Percentiles rank a stretch among this genome's conserved stretches.
Evolutionary conservation across 2,329 filamentous ascomycete genomes (phyloP).

Genomic region (Arthrocladium fulminans): DNA sequence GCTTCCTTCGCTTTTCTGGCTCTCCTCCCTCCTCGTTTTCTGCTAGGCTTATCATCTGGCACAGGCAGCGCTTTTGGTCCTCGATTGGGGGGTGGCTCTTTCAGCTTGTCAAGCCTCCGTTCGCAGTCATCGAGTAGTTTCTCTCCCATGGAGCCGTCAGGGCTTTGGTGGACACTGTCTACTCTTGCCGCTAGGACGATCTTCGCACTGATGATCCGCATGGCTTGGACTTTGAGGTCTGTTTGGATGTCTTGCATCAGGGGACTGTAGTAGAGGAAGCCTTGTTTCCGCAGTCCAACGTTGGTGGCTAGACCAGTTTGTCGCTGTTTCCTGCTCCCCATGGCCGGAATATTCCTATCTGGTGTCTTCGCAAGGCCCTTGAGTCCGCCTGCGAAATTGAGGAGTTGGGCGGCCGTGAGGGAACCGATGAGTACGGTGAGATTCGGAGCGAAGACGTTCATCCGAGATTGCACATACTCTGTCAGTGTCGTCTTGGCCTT

Average conservation of each 20-base stretch:
- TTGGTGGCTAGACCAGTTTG: slow-evolving; percentile 84
- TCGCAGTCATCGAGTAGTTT: slow-evolving; percentile 74
- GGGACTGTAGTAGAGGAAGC: slow-evolving; percentile 84
- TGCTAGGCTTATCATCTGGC: slow-evolving; percentile 87
- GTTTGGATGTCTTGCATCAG: slow-evolving; percentile 76
- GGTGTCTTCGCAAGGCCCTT: slow-evolving; percentile 85
- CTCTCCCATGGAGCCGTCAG: slow-evolving; percentile 74
- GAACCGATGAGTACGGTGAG: slow-evolving; percentile 84
- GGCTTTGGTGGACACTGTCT: slow-evolving; percentile 72
- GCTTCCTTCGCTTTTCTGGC: slow-evolving; percentile 94
- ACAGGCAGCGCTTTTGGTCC: slow-evolving; percentile 77
- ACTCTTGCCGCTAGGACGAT: slow-evolving; percentile 87
- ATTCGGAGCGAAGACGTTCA: slow-evolving; percentile 94
- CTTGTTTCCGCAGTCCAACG: slow-evolving; percentile 80
- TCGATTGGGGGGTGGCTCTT: slow-evolving; percentile 82
- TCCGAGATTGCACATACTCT: slow-evolving; percentile 91
- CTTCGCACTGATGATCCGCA: slow-evolving; percentile 90
- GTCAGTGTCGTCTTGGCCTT: slow-evolving; percentile 77
- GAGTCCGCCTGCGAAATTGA: slow-evolving; percentile 85
- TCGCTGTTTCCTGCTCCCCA: slow-evolving; percentile 80
- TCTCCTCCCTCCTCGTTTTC: slow-evolving; percentile 82
- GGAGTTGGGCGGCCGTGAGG: slow-evolving; percentile 86
- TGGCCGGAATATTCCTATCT: slow-evolving; percentile 81
- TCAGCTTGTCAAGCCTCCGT: slow-evolving; percentile 82
- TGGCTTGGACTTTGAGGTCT: slow-evolving; percentile 84